phyloP scores from a whole-genome alignment of 2,329 filamentous ascomycete species.

The Phyllosticta citriasiana region DNA sequence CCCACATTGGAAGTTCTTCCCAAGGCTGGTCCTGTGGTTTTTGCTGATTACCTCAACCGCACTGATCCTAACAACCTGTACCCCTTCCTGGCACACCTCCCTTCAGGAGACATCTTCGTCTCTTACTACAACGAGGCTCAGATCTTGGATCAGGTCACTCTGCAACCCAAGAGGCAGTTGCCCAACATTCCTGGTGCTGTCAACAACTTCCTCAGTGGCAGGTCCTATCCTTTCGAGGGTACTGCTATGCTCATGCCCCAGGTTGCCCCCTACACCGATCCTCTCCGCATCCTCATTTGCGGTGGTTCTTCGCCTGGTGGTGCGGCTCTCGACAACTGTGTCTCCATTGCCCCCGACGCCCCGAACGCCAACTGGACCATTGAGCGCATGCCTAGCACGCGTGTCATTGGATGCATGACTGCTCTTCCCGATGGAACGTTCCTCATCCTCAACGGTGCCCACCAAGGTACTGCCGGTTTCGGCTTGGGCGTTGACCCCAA shows the following conservation, averaged over 20 bases:
- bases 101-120: conserved; percentile 53
- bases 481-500: conserved; percentile 48
- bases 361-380: conserved; percentile 45
- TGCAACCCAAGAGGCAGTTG: conserved; percentile 46
- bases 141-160: conserved; percentile 51
- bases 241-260: conserved; percentile 54
- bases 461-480: conserved; percentile 53
- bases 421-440: conserved; percentile 57
- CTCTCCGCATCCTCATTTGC: conserved; percentile 52
- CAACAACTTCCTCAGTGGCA: conserved; percentile 48
- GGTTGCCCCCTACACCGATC: conserved; percentile 50
- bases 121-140: conserved; percentile 58
- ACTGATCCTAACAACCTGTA: conserved; percentile 61
- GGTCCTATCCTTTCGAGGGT: conserved; percentile 58
- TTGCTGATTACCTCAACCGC: conserved; percentile 51
- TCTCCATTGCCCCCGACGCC: conserved; percentile 50
- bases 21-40: conserved; percentile 40
- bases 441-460: conserved; percentile 53
- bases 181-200: conserved; percentile 55
- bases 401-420: conserved; percentile 54
- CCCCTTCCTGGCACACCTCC: conserved; percentile 53
- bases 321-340: conserved; percentile 52
- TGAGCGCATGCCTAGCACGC: conserved; percentile 56
- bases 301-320: conserved; percentile 49
- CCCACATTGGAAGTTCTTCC: conserved; percentile 55